These are phyloP conservation scores for Bassia scoparia DNA, from an alignment of 148 eudicot genomes.

Conservation along the genomic window DNA sequence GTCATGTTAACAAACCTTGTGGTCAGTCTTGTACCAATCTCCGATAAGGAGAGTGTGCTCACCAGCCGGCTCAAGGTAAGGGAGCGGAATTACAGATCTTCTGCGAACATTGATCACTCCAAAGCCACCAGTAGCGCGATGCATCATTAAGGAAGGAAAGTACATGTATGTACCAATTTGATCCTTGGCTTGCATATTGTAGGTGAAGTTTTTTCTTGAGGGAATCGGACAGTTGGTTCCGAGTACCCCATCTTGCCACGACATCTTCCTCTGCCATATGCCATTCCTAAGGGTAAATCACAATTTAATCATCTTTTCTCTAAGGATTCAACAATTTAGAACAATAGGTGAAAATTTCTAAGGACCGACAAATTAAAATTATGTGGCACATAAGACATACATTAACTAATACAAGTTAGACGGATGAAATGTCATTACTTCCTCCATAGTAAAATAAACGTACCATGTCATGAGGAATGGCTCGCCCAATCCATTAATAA, in stretches of 20 bases:
- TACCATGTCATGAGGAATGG: constrained; percentile 87
- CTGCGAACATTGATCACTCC: constrained; percentile 57
- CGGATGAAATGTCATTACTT: no score
- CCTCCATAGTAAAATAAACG: no score
- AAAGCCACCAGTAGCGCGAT: constrained; percentile 72
- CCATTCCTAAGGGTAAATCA: constrained; percentile 51
- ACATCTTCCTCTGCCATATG: constrained; percentile 61
- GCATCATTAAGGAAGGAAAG: constrained; percentile 73
- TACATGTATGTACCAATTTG: constrained; percentile 72
- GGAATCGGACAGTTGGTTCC: constrained; percentile 93
- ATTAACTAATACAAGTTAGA: no score
- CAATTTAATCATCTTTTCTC: background rate
- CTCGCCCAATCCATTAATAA: constrained; percentile 63
- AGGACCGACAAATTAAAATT: no score
- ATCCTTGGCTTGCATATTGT: constrained; percentile 81
- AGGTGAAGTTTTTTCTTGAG: constrained; percentile 61
- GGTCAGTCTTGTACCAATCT: constrained; percentile 76
- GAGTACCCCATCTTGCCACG: constrained; percentile 91
- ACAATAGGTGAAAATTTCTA: no score
- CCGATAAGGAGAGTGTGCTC: constrained; percentile 54
- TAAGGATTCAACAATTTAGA: no score
- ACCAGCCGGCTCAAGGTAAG: constrained; percentile 53
- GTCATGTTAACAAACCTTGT: constrained; percentile 41
- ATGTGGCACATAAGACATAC: no score
- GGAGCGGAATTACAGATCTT: constrained; percentile 54